These are phyloP conservation scores for Botryotinia calthae DNA, from an alignment of 2,329 filamentous ascomycete species.

Conservation along the genomic window DNA sequence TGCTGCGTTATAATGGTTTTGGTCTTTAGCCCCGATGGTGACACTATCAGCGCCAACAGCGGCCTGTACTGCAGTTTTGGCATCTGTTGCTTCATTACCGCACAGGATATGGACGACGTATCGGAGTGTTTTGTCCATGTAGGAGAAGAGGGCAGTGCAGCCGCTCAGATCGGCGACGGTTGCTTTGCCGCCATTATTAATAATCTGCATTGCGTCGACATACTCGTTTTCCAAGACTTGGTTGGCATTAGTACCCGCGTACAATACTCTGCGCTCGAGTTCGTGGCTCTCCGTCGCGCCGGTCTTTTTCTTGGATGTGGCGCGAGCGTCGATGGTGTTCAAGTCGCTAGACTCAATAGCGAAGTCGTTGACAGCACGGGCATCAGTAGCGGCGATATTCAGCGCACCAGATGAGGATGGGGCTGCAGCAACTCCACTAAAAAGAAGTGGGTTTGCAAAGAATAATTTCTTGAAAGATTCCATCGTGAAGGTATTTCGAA, in stretches of 20 bases:
- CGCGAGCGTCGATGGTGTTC: background rate
- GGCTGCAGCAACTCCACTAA: background rate
- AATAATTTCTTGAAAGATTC: background rate
- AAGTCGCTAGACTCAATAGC: constrained; percentile 2
- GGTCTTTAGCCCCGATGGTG: background rate
- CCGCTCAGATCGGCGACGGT: constrained; percentile 10
- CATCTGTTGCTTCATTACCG: constrained; percentile 19
- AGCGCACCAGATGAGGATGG: background rate
- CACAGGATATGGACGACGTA: constrained; percentile 16
- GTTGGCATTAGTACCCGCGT: background rate
- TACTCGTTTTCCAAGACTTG: constrained; percentile 8
- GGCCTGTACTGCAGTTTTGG: background rate
- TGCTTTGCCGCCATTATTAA: constrained; percentile 2
- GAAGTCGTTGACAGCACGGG: background rate
- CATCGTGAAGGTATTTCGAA: background rate
- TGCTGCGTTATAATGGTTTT: background rate
- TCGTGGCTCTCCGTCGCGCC: background rate
- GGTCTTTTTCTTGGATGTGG: constrained; percentile 10
- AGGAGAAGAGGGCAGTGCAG: constrained; percentile 19
- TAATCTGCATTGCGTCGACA: constrained; percentile 9
- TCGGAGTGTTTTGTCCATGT: background rate
- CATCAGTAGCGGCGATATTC: background rate
- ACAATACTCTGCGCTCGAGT: background rate
- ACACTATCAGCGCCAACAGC: background rate
- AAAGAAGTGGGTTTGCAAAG: background rate